phyloP scores from a whole-genome alignment of 2,329 filamentous ascomycete genomes.

The Xylariaceae sp. region DNA sequence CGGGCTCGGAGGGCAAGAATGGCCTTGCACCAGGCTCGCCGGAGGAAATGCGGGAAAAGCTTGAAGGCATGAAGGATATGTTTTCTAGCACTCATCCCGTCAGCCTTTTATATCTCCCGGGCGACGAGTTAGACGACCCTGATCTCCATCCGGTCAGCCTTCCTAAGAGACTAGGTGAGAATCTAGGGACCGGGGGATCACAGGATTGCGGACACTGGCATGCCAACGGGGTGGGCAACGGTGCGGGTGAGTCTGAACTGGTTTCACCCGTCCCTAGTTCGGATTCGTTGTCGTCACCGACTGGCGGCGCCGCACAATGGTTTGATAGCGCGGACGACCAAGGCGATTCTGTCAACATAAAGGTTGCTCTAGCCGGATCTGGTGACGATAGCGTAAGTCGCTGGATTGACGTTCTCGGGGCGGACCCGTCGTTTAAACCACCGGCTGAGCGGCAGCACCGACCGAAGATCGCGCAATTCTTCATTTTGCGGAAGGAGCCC shows the following conservation, averaged over 20 bases:
- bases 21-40: too few relatives aligned
- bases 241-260: too few relatives aligned
- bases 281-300: conserved; percentile 57
- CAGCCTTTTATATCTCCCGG: conserved; percentile 72
- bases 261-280: conserved; percentile 65
- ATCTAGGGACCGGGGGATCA: too few relatives aligned
- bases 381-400: conserved; percentile 59
- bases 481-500: conserved; percentile 59
- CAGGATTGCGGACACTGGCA: too few relatives aligned
- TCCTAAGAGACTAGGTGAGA: conserved; percentile 45
- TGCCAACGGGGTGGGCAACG: too few relatives aligned
- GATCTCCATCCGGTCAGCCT: conserved; percentile 74
- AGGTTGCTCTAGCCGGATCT: too few relatives aligned
- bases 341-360: too few relatives aligned
- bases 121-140: conserved; percentile 73
- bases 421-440: conserved; percentile 81
- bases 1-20: conserved; percentile 50
- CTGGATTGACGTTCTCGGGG: conserved; percentile 87
- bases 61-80: conserved; percentile 59
- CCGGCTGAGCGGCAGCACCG: conserved; percentile 68
- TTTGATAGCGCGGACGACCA: conserved; percentile 41
- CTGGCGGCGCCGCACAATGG: conserved; percentile 50
- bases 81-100: conserved; percentile 77
- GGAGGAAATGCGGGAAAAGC: too few relatives aligned
- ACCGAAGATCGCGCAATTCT: conserved; percentile 84